Evolutionary conservation across 192 early-diverging fungal species (phyloP), one percentile per base, ranked within the genome.

Genomic region (Bifiguratus adelaidae): DNA sequence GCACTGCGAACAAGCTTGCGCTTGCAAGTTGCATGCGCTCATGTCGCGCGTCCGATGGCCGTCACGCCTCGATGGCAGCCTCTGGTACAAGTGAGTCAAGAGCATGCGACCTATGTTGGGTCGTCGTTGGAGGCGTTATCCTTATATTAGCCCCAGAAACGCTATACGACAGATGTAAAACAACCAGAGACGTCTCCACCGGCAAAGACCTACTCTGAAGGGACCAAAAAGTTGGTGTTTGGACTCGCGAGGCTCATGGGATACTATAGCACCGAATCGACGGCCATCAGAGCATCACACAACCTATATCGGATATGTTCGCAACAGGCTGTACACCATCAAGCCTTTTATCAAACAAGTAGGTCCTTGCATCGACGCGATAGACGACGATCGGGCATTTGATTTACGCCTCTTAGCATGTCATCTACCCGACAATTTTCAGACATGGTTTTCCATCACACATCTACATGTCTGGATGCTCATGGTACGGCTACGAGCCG

Each of bases 391-490:
- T 40, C 37, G 22, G 18, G 4, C 22, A 40, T 33, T 20, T 40
- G 7, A 7, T 5, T 40, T 40, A 1, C 7, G 5, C 40, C 11
- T 40, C 41, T 33, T 63, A 78, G 73, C 55, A 4, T 78, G 76
- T 43, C 69, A 73, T 26, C 62, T 93, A 26, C 84, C 83, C 4
- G 83, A 92, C 43, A 91, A 86, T 47, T 92, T 92, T 53, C 89
- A 95, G 62, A 88, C 92, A 0, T 97, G 95, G 95, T 97, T 92
- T 48, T 74, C 77, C 16, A 75, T 92, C 20, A 91, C 86, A 0
- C 77, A 89, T 22, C 65, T 97, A 45, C 91, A 97, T 51, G 76
- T 94, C 3, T 97, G 95, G 95, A 81, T 97, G 78, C 64, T 85
- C 43, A 86, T 83, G 78, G 89, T 87, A 7, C 87, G 91, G 27